Evolutionary conservation across 257 asterid genomes (phyloP), one percentile per base, ranked within the genome.

Genomic region (Nicotiana paniculata): DNA sequence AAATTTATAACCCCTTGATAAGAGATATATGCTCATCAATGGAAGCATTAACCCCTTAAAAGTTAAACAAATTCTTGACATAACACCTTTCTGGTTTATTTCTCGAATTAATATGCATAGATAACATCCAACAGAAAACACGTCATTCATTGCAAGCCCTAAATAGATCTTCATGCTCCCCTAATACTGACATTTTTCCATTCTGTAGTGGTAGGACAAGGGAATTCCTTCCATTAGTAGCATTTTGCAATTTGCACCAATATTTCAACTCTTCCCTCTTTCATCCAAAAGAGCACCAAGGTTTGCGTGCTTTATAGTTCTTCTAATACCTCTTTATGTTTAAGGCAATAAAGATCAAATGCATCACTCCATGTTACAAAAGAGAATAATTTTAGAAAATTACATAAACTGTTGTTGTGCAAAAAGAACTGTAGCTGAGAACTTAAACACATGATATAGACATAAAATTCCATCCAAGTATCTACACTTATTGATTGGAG

Each of bases 121-220:
- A 46, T 48, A 15, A n/a, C 61, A 43, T 16, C 35, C 3, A 72
- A 6, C 61, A 72, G 59, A 72, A 21, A 46, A 3, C 13, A 21
- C 58, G 24, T 24, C 61, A 72, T 46, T n/a, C 59, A 72, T 72
- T 21, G 59, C 6, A 70, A 43, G 6, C 9, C 77, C 86, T 87
- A 85, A 93, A 81, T 77, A 85, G 59, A 83, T 85, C 91, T 92
- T 93, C 85, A 88, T 93, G 88, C 87, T 85, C 79, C 90, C 93
- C 26, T 93, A 91, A 81, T 21, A 65, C 39, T 35, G 39, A 6
- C 6, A 5, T 65, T 65, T 66, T 17, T 3, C 75, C 3, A 24
- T 16, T 66, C 15, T 66, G 26, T 66, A 66, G 51, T 66, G 8
- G 74, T 17, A 33, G 75, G 75, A 33, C 16, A 26, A 67, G 76